Conservation (phyloP, 192 early-diverging fungal genomes). For the Backusella australiensis region DNA sequence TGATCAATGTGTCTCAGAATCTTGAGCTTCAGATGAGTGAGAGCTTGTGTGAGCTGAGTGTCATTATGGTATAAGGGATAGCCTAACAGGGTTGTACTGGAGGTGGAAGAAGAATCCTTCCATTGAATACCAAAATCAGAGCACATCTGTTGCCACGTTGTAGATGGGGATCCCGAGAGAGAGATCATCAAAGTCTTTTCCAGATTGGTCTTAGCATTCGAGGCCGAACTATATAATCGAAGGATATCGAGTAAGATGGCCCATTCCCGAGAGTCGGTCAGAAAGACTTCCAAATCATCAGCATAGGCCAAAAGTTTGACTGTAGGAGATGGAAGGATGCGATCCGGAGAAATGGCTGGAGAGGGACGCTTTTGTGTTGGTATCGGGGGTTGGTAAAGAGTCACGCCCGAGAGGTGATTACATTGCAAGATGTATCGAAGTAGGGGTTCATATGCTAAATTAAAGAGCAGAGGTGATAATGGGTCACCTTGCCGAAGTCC, state of each 20-base stretch:
- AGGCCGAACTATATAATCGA: not conserved
- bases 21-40: not conserved
- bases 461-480: constrained; percentile 23
- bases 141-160: not conserved
- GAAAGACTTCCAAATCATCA: not conserved
- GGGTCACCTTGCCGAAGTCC: constrained; percentile 35
- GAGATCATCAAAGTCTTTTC: not conserved
- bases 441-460: constrained; percentile 28
- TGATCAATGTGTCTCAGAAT: not conserved
- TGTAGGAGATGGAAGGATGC: too few relatives aligned
- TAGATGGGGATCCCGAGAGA: not conserved
- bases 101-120: not conserved
- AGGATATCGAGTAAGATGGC: not conserved
- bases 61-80: not conserved
- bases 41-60: not conserved
- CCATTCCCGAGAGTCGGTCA: not conserved
- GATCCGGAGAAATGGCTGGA: not conserved
- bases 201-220: not conserved
- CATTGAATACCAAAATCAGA: not conserved
- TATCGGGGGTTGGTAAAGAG: not conserved
- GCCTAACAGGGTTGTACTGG: not conserved
- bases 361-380: not conserved
- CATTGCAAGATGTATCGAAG: not conserved
- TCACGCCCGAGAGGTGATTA: too few relatives aligned
- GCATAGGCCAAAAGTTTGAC: not conserved